phyloP scores from a whole-genome alignment of 2,329 filamentous ascomycete species.

The Phaeosphaeria sp. region DNA sequence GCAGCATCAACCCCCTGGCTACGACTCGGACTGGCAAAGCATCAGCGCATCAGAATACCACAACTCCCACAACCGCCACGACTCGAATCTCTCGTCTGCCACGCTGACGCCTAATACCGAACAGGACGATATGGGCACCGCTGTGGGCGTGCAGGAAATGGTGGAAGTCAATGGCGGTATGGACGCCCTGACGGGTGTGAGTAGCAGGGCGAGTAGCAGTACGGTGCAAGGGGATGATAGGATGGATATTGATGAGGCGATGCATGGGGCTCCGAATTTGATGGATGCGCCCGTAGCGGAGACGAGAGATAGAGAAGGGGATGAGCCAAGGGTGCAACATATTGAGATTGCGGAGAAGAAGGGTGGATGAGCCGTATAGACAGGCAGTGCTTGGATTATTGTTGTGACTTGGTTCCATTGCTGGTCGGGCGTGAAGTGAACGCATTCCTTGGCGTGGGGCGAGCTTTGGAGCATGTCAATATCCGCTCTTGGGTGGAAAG shows the following conservation, averaged over 20 bases:
- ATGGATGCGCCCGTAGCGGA: constrained; percentile 35
- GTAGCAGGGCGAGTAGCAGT: constrained; percentile 29
- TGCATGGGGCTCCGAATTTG: constrained; percentile 16
- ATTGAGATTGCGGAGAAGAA: constrained; percentile 35
- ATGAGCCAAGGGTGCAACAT: constrained; percentile 21
- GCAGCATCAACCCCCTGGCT: constrained; percentile 19
- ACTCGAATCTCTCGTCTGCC: constrained; percentile 29
- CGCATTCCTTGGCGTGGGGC: no score
- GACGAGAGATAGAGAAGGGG: constrained; percentile 19
- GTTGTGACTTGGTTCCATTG: no score
- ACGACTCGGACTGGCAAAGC: constrained; percentile 28
- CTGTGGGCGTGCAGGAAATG: constrained; percentile 30
- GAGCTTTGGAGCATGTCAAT: background rate
- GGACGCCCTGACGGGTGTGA: constrained; percentile 21
- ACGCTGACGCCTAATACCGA: constrained; percentile 47
- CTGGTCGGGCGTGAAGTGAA: no score
- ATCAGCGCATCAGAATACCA: constrained; percentile 29
- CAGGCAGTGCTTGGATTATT: no score
- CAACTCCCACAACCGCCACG: constrained; percentile 11
- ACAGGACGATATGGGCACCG: constrained; percentile 25
- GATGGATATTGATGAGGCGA: constrained; percentile 26
- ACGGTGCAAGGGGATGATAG: constrained; percentile 23
- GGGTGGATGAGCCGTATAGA: constrained; percentile 12
- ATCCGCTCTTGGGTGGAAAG: background rate
- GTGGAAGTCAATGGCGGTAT: constrained; percentile 33